Conservation (phyloP, 345 rosid genomes). For the Lagerstroemia speciosa region DNA sequence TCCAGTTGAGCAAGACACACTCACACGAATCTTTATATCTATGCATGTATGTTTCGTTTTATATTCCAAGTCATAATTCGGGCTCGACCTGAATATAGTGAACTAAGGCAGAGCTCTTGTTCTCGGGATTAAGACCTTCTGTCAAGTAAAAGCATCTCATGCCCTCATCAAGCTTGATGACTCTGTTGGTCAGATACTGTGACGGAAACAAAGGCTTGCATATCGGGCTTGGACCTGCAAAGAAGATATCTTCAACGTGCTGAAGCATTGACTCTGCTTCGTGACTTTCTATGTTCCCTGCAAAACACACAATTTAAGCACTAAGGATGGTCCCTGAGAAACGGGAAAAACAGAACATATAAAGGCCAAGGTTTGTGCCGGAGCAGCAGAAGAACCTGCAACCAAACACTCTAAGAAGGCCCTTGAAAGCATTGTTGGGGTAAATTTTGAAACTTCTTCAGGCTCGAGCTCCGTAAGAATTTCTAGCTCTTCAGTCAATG, state of each 20-base stretch:
- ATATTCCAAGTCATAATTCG: background rate
- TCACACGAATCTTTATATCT: background rate
- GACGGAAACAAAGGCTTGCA: constrained; percentile 66
- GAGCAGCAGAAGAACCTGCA: constrained; percentile 43
- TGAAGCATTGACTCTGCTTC: constrained; percentile 62
- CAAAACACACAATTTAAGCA: background rate
- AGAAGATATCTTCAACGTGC: constrained; percentile 51
- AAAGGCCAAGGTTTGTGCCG: background rate
- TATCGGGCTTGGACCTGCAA: constrained; percentile 44
- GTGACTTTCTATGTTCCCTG: constrained; percentile 59
- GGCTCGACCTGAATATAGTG: constrained; percentile 70
- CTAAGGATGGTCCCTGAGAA: background rate
- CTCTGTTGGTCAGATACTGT: constrained; percentile 60
- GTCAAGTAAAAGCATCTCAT: constrained; percentile 39
- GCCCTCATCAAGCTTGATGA: constrained; percentile 54
- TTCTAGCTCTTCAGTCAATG: constrained; percentile 62
- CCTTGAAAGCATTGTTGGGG: constrained; percentile 62
- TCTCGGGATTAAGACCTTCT: constrained; percentile 63
- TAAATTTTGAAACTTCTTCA: constrained; percentile 56
- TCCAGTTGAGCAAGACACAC: background rate
- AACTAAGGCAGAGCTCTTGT: constrained; percentile 70
- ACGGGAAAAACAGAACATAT: background rate
- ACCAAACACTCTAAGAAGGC: constrained; percentile 66
- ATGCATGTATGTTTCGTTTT: background rate
- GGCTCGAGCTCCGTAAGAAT: constrained; percentile 44